phyloP scores from a whole-genome alignment of 2,329 filamentous ascomycete species.

The Dothideomycetes sp. region DNA sequence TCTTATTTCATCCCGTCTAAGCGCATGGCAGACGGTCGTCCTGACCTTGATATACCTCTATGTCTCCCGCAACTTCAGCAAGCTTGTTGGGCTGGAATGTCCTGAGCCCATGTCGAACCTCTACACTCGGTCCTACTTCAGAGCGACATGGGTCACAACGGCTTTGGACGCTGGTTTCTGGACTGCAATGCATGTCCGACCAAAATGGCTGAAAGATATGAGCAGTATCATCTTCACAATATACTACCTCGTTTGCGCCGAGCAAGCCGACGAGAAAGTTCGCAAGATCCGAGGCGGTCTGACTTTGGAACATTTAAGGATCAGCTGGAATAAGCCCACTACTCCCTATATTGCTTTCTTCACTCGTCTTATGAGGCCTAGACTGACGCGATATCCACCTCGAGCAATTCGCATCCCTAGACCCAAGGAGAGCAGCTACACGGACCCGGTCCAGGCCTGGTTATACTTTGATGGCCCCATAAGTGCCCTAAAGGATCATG shows the following conservation, averaged over 20 bases:
- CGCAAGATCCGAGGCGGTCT: conserved; percentile 76
- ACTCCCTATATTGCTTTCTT: conserved; percentile 73
- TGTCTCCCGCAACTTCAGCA: conserved; percentile 83
- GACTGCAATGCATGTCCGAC: conserved; percentile 88
- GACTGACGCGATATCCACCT: conserved; percentile 59
- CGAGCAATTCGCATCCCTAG: conserved; percentile 75
- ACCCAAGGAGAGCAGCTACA: conserved; percentile 69
- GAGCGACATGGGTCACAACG: conserved; percentile 93
- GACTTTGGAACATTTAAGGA: conserved; percentile 81
- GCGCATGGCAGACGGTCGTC: conserved; percentile 81
- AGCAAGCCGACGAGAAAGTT: conserved; percentile 93
- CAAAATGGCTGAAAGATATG: conserved; percentile 71
- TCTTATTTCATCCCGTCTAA: conserved; percentile 59
- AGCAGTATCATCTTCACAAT: conserved; percentile 72
- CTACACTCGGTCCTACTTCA: conserved; percentile 85
- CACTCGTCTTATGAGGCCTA: conserved; percentile 62
- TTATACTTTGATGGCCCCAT: conserved; percentile 88
- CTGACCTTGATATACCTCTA: conserved; percentile 87
- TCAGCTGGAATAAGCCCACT: conserved; percentile 91
- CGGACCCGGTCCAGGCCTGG: conserved; percentile 74
- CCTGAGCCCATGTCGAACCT: conserved; percentile 91
- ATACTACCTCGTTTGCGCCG: conserved; percentile 87
- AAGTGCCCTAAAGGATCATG: conserved; percentile 63
- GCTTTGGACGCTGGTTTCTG: conserved; percentile 94
- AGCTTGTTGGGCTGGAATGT: conserved; percentile 78